Conservation (phyloP, 2,329 filamentous ascomycete species). For the Fusarium tjaetaba region DNA sequence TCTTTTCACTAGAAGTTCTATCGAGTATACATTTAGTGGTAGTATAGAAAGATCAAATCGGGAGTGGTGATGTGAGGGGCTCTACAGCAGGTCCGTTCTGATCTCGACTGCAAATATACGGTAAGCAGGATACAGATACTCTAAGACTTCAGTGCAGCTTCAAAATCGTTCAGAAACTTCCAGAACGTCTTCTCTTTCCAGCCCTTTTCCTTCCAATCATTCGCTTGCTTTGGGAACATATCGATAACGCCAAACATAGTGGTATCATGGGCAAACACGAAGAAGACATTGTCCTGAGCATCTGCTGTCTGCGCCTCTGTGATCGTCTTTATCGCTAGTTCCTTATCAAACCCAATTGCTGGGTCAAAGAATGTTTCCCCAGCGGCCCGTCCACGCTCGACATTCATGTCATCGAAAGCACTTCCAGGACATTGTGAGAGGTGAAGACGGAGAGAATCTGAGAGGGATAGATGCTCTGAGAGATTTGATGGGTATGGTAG, state of each 20-base stretch:
- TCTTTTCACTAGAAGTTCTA: rapidly evolving
- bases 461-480: background rate
- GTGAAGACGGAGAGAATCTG: background rate
- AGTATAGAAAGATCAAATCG: rapidly evolving
- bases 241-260: slow-evolving; percentile 3
- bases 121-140: background rate
- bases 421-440: slow-evolving; percentile 5
- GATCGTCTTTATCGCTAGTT: background rate
- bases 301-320: slow-evolving; percentile 9
- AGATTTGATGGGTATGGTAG: background rate
- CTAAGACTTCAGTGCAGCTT: background rate
- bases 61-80: rapidly evolving
- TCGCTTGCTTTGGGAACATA: background rate
- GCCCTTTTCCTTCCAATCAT: slow-evolving; percentile 10
- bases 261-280: slow-evolving; percentile 1
- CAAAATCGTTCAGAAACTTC: slow-evolving; percentile 14
- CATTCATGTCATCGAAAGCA: background rate
- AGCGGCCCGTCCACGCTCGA: background rate
- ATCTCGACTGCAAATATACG: too few species aligned
- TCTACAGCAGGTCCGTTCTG: background rate
- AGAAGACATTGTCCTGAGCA: slow-evolving; percentile 13
- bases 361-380: slow-evolving; percentile 13
- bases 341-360: background rate
- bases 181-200: slow-evolving; percentile 10
- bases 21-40: background rate